Percentiles rank a stretch among this genome's conserved stretches.
phyloP scores from a whole-genome alignment of 257 asterid species.

The Plectranthus barbatus region DNA sequence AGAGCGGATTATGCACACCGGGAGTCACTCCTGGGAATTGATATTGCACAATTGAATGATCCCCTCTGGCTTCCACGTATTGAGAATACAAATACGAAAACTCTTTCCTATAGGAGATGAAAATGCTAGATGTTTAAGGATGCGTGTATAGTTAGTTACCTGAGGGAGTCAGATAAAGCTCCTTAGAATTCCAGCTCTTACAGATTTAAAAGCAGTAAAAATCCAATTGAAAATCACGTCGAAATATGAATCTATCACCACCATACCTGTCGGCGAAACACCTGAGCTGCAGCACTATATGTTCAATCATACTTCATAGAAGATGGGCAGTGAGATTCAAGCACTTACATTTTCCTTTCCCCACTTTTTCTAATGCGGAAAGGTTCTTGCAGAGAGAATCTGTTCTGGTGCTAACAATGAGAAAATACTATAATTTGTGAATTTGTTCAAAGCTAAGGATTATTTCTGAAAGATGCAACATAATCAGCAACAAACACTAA shows the following conservation, averaged over 20 bases:
- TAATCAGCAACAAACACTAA: slow-evolving; percentile 1
- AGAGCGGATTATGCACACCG: neutral
- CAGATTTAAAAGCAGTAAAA: too few relatives aligned
- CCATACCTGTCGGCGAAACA: slow-evolving; percentile 10
- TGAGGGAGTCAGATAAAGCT: neutral
- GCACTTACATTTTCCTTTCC: too few relatives aligned
- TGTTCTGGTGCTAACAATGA: neutral
- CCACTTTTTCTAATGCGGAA: too few relatives aligned
- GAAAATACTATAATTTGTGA: slow-evolving; percentile 5
- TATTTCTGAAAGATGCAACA: neutral
- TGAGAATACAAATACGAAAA: too few relatives aligned
- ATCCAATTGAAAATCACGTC: neutral
- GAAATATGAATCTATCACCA: neutral
- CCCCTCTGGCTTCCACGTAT: neutral
- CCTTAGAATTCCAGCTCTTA: neutral
- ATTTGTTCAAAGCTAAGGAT: neutral
- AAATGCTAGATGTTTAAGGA: neutral
- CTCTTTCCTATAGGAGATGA: too few relatives aligned
- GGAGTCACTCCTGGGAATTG: neutral
- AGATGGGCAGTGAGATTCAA: too few relatives aligned
- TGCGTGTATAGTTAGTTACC: neutral
- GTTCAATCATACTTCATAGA: neutral
- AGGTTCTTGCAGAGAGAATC: too few relatives aligned
- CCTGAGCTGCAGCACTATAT: slow-evolving; percentile 1
- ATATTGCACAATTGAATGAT: neutral